phyloP scores from a whole-genome alignment of 441 rosid species.

The Gossypium schwendimanii region DNA sequence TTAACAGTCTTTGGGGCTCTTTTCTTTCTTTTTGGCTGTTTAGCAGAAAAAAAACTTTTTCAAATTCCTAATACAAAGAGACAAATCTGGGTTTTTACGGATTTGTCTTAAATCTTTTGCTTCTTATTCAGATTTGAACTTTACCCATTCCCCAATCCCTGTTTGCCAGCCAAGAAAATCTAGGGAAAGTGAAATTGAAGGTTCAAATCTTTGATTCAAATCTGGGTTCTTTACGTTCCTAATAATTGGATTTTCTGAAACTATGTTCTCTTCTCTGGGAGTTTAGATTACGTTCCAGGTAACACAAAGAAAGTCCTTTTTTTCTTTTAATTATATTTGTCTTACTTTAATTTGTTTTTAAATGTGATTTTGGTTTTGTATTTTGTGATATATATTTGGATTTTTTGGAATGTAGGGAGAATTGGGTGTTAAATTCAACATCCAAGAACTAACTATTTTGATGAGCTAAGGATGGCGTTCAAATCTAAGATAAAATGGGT shows the following conservation, averaged over 20 bases:
- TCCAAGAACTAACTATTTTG: constrained; percentile 11
- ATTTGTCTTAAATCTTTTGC: constrained; percentile 3
- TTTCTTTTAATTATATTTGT: not conserved
- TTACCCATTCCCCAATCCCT: constrained; percentile 16
- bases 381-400: not conserved
- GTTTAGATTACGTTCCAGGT: constrained; percentile 17
- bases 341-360: not conserved
- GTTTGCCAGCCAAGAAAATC: constrained; percentile 28
- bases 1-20: too few relatives aligned
- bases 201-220: constrained; percentile 14
- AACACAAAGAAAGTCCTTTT: not conserved
- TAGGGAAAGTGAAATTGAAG: constrained; percentile 16
- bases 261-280: constrained; percentile 18
- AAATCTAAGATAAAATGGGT: constrained; percentile 89
- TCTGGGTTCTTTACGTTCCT: not conserved
- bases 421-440: constrained; percentile 19
- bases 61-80: too few relatives aligned
- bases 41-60: too few relatives aligned
- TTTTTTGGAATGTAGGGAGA: constrained; percentile 23
- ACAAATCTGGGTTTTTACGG: not conserved
- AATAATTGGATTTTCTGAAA: not conserved
- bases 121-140: constrained; percentile 23
- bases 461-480: constrained; percentile 51
- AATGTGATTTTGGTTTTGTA: not conserved
- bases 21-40: too few relatives aligned